Base-by-base conservation (phyloP, 73 alveolate genomes). In the Paramecium bursaria region DNA sequence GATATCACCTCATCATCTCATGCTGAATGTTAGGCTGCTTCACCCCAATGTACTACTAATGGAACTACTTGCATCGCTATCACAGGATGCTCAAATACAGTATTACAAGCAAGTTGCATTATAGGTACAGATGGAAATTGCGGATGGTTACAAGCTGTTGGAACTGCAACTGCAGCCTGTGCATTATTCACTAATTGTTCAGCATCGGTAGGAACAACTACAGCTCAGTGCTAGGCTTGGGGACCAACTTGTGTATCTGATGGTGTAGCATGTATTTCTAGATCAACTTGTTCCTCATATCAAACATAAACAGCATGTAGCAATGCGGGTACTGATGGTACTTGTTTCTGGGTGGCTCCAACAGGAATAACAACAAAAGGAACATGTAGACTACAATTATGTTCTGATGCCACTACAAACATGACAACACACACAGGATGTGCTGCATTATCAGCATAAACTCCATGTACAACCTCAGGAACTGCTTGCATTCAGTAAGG, bases 321-420 rank as follows among this genome's bases (percentile, higher is more conserved):
- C 23, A 9, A 11, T 0, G 82, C 60, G 21, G 82, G 82, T 21
- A 67, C 82, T 14, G 82, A 67, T 67, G 82, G 82, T 3, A 39
- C 55, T 5, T 67, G 82, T 15, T 35, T 21, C 6, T 67, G 17
- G 33, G 82, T 17, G 27, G 26, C 46, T 13, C 27, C 51, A 10
- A 57, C 47, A 0, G 6, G 7, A n/a, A 29, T n/a, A 17, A 67
- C 17, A 7, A 47, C 49, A 25, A 19, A 53, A 15, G 17, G 21
- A 0, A 1, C 53, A 2, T 67, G 82, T 67, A 31, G 82, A 67
- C 44, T 33, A 44, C 33, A 57, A 67, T 3, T 39, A 42, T 67
- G 82, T 42, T 15, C 82, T 9, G 82, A 67, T 67, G 82, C 82
- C 17, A 0, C 82, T 0, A 67, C 60, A 4, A 25, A 42, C 21